Conservation (phyloP, 2,329 filamentous ascomycete species). For the Amesomyces nigricolor region DNA sequence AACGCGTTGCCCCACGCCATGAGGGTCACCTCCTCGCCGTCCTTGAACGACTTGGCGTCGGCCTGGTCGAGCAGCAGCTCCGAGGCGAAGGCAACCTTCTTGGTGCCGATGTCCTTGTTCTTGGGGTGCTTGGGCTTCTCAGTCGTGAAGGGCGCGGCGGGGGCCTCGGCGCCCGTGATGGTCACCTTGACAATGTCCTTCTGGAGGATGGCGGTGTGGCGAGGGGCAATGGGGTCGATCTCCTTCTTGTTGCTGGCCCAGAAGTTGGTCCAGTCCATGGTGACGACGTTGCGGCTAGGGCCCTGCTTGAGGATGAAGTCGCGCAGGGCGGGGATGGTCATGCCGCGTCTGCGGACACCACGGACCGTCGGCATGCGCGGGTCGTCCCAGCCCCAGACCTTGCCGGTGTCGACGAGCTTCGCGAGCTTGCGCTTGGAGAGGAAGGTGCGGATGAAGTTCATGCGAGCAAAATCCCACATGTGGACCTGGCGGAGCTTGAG, state of each 20-base stretch:
- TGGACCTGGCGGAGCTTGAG: constrained; percentile 69
- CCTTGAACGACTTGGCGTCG: constrained; percentile 74
- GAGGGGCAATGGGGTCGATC: constrained; percentile 69
- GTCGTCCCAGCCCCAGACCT: constrained; percentile 81
- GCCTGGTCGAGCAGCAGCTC: constrained; percentile 78
- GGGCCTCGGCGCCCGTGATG: constrained; percentile 63
- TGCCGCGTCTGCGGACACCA: constrained; percentile 70
- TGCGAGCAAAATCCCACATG: constrained; percentile 77
- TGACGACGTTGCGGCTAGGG: constrained; percentile 75
- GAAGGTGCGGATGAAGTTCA: constrained; percentile 80
- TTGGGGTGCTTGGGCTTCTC: constrained; percentile 86
- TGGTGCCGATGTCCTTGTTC: constrained; percentile 76
- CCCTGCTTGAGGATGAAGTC: constrained; percentile 84
- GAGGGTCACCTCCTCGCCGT: constrained; percentile 86
- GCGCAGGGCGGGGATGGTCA: constrained; percentile 71
- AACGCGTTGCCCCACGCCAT: constrained; percentile 96
- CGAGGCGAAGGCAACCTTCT: constrained; percentile 75
- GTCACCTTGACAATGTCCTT: constrained; percentile 66
- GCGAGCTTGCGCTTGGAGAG: constrained; percentile 82
- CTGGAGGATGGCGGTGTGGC: constrained; percentile 67
- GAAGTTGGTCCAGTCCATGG: constrained; percentile 75
- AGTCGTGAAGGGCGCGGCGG: constrained; percentile 56
- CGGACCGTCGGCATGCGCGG: constrained; percentile 81
- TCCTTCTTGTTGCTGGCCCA: constrained; percentile 75
- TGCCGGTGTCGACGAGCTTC: constrained; percentile 70